phyloP scores from a whole-genome alignment of 352 stramenopile species.

The Pythium insidiosum region DNA sequence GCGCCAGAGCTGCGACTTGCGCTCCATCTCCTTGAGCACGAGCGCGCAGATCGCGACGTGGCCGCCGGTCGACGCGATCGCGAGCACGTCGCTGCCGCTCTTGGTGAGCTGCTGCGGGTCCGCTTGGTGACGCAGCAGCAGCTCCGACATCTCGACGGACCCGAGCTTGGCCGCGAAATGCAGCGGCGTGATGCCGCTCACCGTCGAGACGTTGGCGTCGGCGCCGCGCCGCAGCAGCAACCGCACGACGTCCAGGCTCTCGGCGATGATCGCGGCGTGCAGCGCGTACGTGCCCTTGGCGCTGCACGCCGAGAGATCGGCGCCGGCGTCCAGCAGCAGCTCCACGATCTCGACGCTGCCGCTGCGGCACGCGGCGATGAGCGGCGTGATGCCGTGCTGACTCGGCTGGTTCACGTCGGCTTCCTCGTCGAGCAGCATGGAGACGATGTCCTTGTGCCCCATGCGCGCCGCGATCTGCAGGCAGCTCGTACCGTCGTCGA shows the following conservation, averaged over 20 bases:
- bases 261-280: slow-evolving; percentile 55
- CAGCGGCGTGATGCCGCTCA: slow-evolving; percentile 65
- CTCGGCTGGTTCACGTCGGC: slow-evolving; percentile 56
- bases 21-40: slow-evolving; percentile 32
- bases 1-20: slow-evolving; percentile 14
- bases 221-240: slow-evolving; percentile 52
- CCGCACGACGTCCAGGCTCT: slow-evolving; percentile 59
- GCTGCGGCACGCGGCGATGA: slow-evolving; percentile 65
- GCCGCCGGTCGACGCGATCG: slow-evolving; percentile 64
- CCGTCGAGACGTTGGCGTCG: slow-evolving; percentile 61
- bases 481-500: slow-evolving; percentile 58
- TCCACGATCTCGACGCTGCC: slow-evolving; percentile 47
- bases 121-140: slow-evolving; percentile 53
- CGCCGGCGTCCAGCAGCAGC: slow-evolving; percentile 38
- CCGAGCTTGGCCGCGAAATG: slow-evolving; percentile 70
- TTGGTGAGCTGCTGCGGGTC: slow-evolving; percentile 63
- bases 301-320: slow-evolving; percentile 32
- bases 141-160: slow-evolving; percentile 45
- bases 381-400: slow-evolving; percentile 50
- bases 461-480: slow-evolving; percentile 68
- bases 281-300: slow-evolving; percentile 52
- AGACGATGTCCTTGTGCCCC: slow-evolving; percentile 54
- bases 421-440: slow-evolving; percentile 54
- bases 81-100: slow-evolving; percentile 68
- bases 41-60: slow-evolving; percentile 57